Evolutionary conservation across 1,139 yeast species (phyloP).

Genomic region (Yamadazyma oceani): DNA sequence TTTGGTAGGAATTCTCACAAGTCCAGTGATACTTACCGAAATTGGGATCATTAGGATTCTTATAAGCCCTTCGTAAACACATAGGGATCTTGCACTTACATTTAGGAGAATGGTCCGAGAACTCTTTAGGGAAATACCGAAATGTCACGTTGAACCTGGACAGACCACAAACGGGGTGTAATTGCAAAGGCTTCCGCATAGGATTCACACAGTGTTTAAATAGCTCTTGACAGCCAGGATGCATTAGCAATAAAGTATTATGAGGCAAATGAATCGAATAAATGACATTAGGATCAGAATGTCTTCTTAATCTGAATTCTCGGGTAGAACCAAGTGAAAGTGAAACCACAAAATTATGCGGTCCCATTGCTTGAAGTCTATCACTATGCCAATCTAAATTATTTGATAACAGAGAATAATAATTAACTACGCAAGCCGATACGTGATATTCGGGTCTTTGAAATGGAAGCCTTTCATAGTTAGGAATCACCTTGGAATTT

Average conservation of each 20-base stretch:
- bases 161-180: conserved; percentile 50
- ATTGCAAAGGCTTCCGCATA: conserved; percentile 28
- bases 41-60: conserved; percentile 27
- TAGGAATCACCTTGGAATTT: conserved; percentile 31
- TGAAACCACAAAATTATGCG: conserved; percentile 64
- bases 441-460: conserved; percentile 39
- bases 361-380: conserved; percentile 67
- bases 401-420: conserved; percentile 47
- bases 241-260: conserved; percentile 66
- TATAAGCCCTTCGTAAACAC: conserved; percentile 49
- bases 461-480: conserved; percentile 26
- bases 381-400: conserved; percentile 76
- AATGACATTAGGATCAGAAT: conserved; percentile 28
- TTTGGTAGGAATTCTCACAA: conserved; percentile 42
- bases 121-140: conserved; percentile 47
- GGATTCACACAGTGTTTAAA: conserved; percentile 54
- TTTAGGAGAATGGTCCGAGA: conserved; percentile 39
- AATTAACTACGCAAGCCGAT: conserved; percentile 56
- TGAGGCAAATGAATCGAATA: conserved; percentile 61
- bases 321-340: conserved; percentile 67
- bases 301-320: conserved; percentile 55
- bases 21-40: conserved; percentile 57
- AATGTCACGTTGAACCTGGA: conserved; percentile 63
- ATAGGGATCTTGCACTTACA: conserved; percentile 51
- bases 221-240: conserved; percentile 74